Evolutionary conservation across 2,329 filamentous ascomycete genomes (phyloP).

Genomic region (Ascochyta clinopodiicola): DNA sequence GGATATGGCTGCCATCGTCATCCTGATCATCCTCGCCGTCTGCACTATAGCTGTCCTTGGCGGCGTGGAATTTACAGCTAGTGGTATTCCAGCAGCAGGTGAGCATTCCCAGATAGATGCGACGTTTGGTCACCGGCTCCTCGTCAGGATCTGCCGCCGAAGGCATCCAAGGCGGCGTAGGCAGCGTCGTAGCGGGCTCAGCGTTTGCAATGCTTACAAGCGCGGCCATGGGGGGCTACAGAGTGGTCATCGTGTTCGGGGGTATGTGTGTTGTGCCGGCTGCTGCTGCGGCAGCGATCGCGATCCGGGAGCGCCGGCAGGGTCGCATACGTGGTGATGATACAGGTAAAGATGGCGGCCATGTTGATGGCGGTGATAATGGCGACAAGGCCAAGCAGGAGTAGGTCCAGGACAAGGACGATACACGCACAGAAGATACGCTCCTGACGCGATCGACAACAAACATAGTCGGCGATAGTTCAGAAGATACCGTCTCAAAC

Average conservation of each 20-base stretch:
- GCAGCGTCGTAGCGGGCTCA: conserved; percentile 26
- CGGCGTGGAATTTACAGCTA: no score
- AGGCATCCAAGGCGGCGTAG: conserved; percentile 27
- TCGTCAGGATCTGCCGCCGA: conserved; percentile 30
- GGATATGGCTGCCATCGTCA: no score
- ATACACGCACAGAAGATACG: no score
- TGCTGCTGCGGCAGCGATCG: background rate
- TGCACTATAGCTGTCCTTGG: no score
- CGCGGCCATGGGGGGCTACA: conserved; percentile 35
- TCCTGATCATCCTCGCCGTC: no score
- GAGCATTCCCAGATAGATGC: no score
- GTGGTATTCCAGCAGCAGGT: no score
- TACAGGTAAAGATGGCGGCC: no score
- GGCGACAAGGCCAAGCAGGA: background rate
- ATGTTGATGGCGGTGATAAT: background rate
- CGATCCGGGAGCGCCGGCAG: background rate
- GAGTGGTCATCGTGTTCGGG: conserved; percentile 19
- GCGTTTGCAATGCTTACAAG: conserved; percentile 32
- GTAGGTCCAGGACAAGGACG: background rate
- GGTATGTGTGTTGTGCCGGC: background rate
- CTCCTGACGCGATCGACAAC: no score
- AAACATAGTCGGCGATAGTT: no score
- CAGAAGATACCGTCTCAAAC: conserved; percentile 53
- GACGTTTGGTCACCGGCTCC: no score
- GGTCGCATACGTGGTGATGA: no score